A percentile compares a stretch with the other conserved stretches of the same genome.
phyloP scores from a whole-genome alignment of 257 asterid species.

The Coffea canephora region DNA sequence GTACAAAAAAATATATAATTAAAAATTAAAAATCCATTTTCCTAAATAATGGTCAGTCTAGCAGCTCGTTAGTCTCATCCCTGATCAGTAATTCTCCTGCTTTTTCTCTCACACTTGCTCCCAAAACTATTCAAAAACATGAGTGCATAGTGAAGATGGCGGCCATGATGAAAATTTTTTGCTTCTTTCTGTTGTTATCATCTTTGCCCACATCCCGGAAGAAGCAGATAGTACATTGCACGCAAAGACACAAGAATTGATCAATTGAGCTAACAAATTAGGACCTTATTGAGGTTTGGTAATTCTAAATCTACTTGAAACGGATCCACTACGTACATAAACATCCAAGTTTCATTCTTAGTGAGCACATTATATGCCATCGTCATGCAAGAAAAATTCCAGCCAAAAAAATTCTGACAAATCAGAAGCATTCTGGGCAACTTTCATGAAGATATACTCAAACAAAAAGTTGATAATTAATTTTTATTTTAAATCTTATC shows the following conservation, averaged over 20 bases:
- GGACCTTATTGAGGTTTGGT: constrained; percentile 51
- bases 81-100: neutral
- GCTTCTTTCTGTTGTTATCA: neutral
- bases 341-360: constrained; percentile 37
- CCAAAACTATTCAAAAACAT: neutral
- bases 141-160: neutral
- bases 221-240: constrained; percentile 22
- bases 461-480: too few relatives aligned
- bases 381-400: constrained; percentile 33
- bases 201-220: constrained; percentile 9
- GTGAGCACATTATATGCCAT: constrained; percentile 30
- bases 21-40: neutral
- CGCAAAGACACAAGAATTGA: constrained; percentile 25
- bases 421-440: too few relatives aligned
- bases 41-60: neutral
- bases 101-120: neutral
- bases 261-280: constrained; percentile 32
- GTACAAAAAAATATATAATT: too few relatives aligned
- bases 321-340: constrained; percentile 43
- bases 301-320: constrained; percentile 50
- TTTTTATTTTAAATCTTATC: too few relatives aligned
- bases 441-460: too few relatives aligned
- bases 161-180: neutral
- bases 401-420: too few relatives aligned
- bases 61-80: neutral